Conservation (phyloP, 108 stramenopile genomes). For the Skeletonema costatum region DNA sequence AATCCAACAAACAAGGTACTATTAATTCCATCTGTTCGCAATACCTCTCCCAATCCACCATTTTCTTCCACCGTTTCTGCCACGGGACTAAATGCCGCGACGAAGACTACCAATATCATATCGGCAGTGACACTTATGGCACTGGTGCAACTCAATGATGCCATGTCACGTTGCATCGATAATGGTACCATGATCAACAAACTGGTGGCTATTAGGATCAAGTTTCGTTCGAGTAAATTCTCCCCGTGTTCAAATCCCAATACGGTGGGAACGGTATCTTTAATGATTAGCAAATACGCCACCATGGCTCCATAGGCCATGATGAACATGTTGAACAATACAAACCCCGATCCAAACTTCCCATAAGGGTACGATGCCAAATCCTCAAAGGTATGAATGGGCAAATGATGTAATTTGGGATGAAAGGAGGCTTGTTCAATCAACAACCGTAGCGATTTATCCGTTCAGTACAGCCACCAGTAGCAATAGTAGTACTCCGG, state of each 20-base stretch:
- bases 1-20: constrained; percentile 79
- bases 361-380: constrained; percentile 69
- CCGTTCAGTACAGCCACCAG: constrained; percentile 72
- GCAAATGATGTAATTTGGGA: constrained; percentile 50
- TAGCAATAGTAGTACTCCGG: constrained; percentile 61
- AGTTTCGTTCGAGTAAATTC: constrained; percentile 54
- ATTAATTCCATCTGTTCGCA: constrained; percentile 58
- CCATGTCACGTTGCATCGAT: constrained; percentile 80
- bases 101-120: constrained; percentile 65
- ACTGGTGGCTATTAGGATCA: constrained; percentile 55
- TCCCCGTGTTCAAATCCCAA: constrained; percentile 58
- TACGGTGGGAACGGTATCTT: constrained; percentile 78
- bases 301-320: constrained; percentile 90
- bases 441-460: constrained; percentile 70
- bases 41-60: constrained; percentile 67
- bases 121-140: constrained; percentile 69
- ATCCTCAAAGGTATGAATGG: constrained; percentile 75
- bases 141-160: constrained; percentile 62
- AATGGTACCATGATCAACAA: constrained; percentile 70
- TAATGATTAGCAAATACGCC: constrained; percentile 82
- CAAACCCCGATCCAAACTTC: constrained; percentile 49
- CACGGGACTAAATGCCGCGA: constrained; percentile 66
- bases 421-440: constrained; percentile 77
- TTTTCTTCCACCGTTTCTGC: constrained; percentile 50
- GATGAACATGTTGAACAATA: constrained; percentile 73